Conservation (phyloP, 441 rosid genomes). For the Populus hybrid region DNA sequence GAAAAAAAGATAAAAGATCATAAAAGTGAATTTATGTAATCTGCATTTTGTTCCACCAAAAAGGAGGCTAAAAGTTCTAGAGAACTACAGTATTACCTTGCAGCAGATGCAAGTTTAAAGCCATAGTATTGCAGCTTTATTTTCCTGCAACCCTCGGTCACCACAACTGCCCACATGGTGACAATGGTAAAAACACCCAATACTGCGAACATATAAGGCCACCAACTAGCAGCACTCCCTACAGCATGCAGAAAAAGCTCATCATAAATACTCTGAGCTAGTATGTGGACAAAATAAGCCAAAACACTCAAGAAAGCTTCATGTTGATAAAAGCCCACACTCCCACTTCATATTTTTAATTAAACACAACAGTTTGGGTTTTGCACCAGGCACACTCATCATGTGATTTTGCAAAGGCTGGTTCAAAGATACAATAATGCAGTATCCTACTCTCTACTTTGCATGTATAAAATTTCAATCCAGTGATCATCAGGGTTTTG, state of each 20-base stretch:
- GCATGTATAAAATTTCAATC: not conserved
- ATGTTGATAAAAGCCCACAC: not conserved
- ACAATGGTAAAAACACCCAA: slow-evolving; percentile 71
- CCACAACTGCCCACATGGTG: slow-evolving; percentile 94
- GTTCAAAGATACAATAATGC: not conserved
- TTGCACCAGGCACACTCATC: not conserved
- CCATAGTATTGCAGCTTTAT: slow-evolving; percentile 93
- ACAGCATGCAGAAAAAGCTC: slow-evolving; percentile 24
- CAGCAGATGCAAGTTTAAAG: slow-evolving; percentile 88
- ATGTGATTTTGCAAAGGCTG: not conserved
- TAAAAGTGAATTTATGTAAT: not conserved
- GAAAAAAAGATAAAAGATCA: not conserved
- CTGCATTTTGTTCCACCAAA: not conserved
- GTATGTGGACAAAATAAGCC: not conserved
- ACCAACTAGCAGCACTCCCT: slow-evolving; percentile 73
- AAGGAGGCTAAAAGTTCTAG: not conserved
- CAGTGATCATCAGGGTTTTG: not conserved
- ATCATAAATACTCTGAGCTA: slow-evolving; percentile 6
- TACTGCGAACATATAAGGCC: slow-evolving; percentile 68
- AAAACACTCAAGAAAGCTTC: not conserved
- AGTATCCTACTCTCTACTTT: not conserved
- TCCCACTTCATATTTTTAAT: not conserved
- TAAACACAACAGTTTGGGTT: not conserved
- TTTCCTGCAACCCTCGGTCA: slow-evolving; percentile 97
- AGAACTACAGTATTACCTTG: slow-evolving; percentile 46